Evolutionary conservation across 116 monocot species (phyloP), one percentile per base, ranked within the genome.

Genomic region (Zostera marina): DNA sequence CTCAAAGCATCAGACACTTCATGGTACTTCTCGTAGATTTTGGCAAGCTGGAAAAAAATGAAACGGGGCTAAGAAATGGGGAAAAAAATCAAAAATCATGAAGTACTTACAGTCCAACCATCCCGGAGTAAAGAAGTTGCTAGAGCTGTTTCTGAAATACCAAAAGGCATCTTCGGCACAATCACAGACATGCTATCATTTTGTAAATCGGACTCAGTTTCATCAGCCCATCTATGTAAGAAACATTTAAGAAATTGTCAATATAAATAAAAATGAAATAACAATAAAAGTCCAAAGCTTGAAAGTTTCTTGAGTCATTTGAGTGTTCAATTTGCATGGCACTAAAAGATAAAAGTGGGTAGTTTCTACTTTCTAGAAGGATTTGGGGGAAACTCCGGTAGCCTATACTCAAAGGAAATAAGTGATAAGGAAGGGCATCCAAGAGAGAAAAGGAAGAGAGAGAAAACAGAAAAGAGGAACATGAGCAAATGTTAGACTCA

Each of bases 21-120:
- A 76, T 98, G 90, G 47, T 98, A 98, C 74, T 98, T 85, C 56
- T 85, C 90, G 72, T 90, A 98, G 68, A 98, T 86, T 78, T 90
- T 98, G 49, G 83, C 78, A 60, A 98, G 81, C 93, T 94, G 59
- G 52, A 63, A 63, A 41, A 11, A 60, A 44, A 20, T 9, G 11
- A n/a, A 25, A 13, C 12, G 15, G 46, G 22, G 4, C 10, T 59
- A 45, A n/a, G 17, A 61, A 19, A 3, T 17, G 8, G 39, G 46
- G 42, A 40, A 11, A 20, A 43, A 58, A 58, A 9, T 10, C n/a
- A 38, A 51, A 19, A 11, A 62, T 52, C 7, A 59, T 10, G 60
- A 49, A 0, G 20, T 60, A 73, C 88, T 61, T 76, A 94, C 88
- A 86, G 86, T 98, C 98, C 98, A 98, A 64, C 98, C 98, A 73